Conservation (phyloP, 1,284 basidiomycete genomes). For the Ceratobasidium sp. region DNA sequence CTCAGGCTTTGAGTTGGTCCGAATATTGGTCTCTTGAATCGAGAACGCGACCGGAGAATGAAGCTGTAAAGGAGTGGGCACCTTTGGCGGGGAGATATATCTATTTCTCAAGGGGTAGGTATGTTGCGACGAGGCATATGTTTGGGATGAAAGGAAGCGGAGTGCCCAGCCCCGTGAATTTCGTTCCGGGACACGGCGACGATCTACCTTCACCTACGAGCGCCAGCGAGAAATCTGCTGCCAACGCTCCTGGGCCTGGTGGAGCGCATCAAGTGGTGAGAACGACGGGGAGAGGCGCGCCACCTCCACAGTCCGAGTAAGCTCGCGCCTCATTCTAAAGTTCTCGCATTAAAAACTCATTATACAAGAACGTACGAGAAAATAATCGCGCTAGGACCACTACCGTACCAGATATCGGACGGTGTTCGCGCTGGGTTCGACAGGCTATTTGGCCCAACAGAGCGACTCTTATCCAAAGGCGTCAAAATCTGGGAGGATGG, state of each 20-base stretch:
- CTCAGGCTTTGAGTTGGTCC: slow-evolving; percentile 24
- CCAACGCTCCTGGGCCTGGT: too few relatives aligned
- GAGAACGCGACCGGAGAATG: slow-evolving; percentile 13
- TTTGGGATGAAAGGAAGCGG: slow-evolving; percentile 35
- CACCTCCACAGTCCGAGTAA: slow-evolving; percentile 12
- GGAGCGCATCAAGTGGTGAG: neutral
- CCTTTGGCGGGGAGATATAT: slow-evolving; percentile 30
- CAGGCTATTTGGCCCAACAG: slow-evolving; percentile 23
- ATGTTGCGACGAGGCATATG: slow-evolving; percentile 32
- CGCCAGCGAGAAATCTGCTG: neutral
- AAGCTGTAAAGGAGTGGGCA: slow-evolving; percentile 18
- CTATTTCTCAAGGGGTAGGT: slow-evolving; percentile 27
- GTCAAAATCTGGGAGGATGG: slow-evolving; percentile 31
- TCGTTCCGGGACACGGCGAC: slow-evolving; percentile 24
- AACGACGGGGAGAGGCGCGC: neutral
- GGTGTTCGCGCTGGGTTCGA: slow-evolving; percentile 20
- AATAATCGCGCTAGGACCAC: slow-evolving; percentile 21
- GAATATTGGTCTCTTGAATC: slow-evolving; percentile 29
- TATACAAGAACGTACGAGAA: slow-evolving; percentile 26
- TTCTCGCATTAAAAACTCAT: neutral
- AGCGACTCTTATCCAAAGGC: slow-evolving; percentile 15
- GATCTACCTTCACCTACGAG: slow-evolving; percentile 1
- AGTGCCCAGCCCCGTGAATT: slow-evolving; percentile 26
- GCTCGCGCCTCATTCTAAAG: neutral
- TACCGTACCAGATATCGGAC: slow-evolving; percentile 24